Evolutionary conservation across 371 early-diverging fungal species (phyloP), one percentile per base, ranked within the genome.

Genomic region (Zychaea mexicana): DNA sequence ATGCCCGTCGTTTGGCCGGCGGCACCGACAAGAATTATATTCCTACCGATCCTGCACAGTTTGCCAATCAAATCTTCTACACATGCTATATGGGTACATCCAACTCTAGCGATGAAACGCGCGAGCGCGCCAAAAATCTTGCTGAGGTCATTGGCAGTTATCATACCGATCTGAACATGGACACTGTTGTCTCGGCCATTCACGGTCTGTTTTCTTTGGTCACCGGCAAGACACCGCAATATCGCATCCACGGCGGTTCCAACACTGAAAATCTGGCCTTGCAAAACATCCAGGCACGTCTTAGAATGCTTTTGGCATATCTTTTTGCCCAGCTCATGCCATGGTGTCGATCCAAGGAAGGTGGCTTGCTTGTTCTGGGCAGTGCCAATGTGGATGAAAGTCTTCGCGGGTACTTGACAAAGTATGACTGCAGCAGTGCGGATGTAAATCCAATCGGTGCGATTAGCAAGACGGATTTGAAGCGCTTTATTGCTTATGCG

Each of bases 391-490:
- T 98, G 0, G 99, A 99, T 71, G 98, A 99, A 81, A 90, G 91
- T 64, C 78, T 99, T 55, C 87, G 98, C 49, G 99, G 98, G 2
- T 98, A 99, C 66, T 87, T 97, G 46, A 99, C 99, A 30, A 99
- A 99, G 69, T 98, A 98, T 75, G 98, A 99, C 68, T 98, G 98
- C 67, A 96, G 97, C 17, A 93, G 94, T 71, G 99, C 98, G 0
- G 98, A 98, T 75, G 76, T 99, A 31, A 98, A 98, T 65, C 98
- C 98, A 0, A 96, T 98, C 64, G 98, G 99, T 13, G 94, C 91
- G 3, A 94, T 99, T 63, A 90, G 92, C 75, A 97, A 99, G 73
- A 74, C 74, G 0, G 98, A 99, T 76, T 82, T 99, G 47, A 85
- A 92, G 38, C 76, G 84, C 0, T 98, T 94, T 66, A 91, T 99